phyloP scores from a whole-genome alignment of 2,329 filamentous ascomycete genomes.

The Colletotrichum melonis region DNA sequence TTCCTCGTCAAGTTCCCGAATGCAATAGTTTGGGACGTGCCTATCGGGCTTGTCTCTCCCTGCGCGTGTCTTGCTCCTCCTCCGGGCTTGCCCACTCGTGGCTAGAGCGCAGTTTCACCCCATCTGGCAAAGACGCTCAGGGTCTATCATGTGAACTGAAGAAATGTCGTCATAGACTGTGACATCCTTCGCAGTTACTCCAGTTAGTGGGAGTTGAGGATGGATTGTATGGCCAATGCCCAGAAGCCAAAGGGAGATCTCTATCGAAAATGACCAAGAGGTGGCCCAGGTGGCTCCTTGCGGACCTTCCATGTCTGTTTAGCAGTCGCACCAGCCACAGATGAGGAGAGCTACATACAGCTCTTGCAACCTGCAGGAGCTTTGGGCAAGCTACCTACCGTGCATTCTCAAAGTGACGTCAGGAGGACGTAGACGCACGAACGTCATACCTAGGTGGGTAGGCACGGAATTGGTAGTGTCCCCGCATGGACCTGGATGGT shows the following conservation, averaged over 20 bases:
- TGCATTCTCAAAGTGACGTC: constrained; percentile 17
- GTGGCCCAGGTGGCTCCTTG: constrained; percentile 8
- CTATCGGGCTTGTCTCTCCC: constrained; percentile 18
- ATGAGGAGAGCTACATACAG: constrained; percentile 14
- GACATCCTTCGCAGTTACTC: constrained; percentile 2
- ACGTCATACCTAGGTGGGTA: constrained; percentile 23
- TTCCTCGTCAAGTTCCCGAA: not conserved
- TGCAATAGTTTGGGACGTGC: constrained; percentile 1
- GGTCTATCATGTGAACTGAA: constrained; percentile 36
- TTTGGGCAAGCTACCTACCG: not conserved
- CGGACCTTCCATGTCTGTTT: constrained; percentile 12
- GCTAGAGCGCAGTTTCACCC: constrained; percentile 34
- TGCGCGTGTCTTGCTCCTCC: constrained; percentile 17
- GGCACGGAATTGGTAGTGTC: not conserved
- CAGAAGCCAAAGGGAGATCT: constrained; percentile 13
- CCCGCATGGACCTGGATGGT: constrained; percentile 1
- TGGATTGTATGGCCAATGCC: constrained; percentile 5
- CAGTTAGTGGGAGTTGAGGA: not conserved
- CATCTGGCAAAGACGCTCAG: constrained; percentile 32
- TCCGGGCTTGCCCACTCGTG: constrained; percentile 21
- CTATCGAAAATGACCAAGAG: constrained; percentile 22
- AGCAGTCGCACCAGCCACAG: constrained; percentile 28
- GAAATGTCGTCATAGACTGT: constrained; percentile 35
- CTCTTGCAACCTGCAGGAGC: not conserved
- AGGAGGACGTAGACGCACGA: constrained; percentile 3